Percentiles rank a stretch among this genome's conserved stretches.
These are phyloP conservation scores for Staphylotrichum longicolle DNA, from an alignment of 495 filamentous ascomycete species.

Conservation along the genomic window DNA sequence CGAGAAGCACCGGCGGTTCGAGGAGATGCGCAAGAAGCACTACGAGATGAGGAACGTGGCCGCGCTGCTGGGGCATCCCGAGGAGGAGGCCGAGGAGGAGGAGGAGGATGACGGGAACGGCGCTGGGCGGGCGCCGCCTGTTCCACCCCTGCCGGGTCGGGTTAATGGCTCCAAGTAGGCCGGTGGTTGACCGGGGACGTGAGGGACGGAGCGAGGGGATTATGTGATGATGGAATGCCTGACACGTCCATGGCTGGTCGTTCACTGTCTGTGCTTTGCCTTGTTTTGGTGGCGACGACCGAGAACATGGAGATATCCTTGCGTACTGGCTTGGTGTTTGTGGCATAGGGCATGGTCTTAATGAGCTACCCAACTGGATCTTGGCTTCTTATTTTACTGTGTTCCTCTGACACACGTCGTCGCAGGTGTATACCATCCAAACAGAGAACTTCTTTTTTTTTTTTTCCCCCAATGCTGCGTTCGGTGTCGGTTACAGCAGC, in stretches of 20 bases:
- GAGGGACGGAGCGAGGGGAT: not conserved
- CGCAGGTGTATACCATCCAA: too few species aligned
- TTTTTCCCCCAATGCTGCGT: not conserved
- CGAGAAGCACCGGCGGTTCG: slow-evolving; percentile 88
- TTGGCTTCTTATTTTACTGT: not conserved
- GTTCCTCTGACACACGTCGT: too few species aligned
- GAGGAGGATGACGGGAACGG: slow-evolving; percentile 27
- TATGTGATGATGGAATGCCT: too few species aligned
- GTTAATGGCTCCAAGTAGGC: slow-evolving; percentile 28
- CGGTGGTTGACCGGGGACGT: not conserved
- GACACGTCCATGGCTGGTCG: too few species aligned
- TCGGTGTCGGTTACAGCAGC: slow-evolving; percentile 55
- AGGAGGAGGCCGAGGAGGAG: slow-evolving; percentile 42
- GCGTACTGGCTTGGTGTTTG: not conserved
- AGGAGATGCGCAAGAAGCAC: slow-evolving; percentile 86
- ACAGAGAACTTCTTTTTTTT: too few species aligned
- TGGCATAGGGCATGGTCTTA: not conserved
- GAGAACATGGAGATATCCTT: too few species aligned
- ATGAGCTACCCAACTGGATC: not conserved
- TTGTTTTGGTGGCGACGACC: too few species aligned
- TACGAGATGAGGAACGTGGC: slow-evolving; percentile 99
- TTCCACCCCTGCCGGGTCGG: slow-evolving; percentile 35
- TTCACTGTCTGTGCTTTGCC: too few species aligned
- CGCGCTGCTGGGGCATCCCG: slow-evolving; percentile 71
- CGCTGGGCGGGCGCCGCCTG: slow-evolving; percentile 30